These are phyloP conservation scores for Phoma sp. DNA, from an alignment of 2,329 filamentous ascomycete genomes.

Conservation along the genomic window DNA sequence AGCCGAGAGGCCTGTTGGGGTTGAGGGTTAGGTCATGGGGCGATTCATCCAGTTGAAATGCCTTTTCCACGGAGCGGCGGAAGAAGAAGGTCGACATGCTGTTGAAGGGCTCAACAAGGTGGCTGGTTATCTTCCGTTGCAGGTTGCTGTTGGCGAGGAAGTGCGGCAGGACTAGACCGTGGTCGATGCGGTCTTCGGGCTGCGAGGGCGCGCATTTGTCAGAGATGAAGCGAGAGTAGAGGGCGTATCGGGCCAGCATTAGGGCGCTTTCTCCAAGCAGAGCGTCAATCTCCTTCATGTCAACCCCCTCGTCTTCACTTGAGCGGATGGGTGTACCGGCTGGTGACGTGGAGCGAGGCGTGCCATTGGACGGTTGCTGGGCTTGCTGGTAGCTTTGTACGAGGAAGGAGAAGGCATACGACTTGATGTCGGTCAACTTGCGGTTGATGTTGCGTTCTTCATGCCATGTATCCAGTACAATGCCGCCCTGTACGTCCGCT, in stretches of 20 bases:
- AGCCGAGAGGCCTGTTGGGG: slow-evolving; percentile 72
- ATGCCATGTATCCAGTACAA: slow-evolving; percentile 93
- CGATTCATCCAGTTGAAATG: slow-evolving; percentile 93
- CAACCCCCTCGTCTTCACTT: slow-evolving; percentile 89
- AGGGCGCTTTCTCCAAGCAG: slow-evolving; percentile 86
- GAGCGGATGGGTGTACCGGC: slow-evolving; percentile 64
- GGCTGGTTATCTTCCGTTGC: slow-evolving; percentile 76
- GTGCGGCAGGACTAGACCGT: slow-evolving; percentile 70
- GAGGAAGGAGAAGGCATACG: slow-evolving; percentile 95
- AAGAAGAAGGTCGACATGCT: slow-evolving; percentile 96
- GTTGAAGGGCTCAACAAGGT: slow-evolving; percentile 83
- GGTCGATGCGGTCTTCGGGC: slow-evolving; percentile 62
- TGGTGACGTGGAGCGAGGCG: slow-evolving; percentile 78
- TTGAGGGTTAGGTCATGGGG: slow-evolving; percentile 81
- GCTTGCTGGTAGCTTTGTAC: slow-evolving; percentile 89
- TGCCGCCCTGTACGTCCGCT: slow-evolving; percentile 94
- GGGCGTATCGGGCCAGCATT: slow-evolving; percentile 92
- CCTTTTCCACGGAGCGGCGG: slow-evolving; percentile 93
- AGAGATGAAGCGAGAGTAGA: slow-evolving; percentile 89
- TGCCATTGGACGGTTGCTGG: slow-evolving; percentile 68
- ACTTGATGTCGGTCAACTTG: slow-evolving; percentile 92
- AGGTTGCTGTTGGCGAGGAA: slow-evolving; percentile 82
- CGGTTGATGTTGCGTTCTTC: slow-evolving; percentile 87
- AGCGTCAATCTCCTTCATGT: slow-evolving; percentile 95
- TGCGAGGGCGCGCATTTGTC: slow-evolving; percentile 72